Percentiles rank a stretch among this genome's conserved stretches.
Conservation (phyloP, 768 basidiomycete genomes). For the Saitozyma podzolica region DNA sequence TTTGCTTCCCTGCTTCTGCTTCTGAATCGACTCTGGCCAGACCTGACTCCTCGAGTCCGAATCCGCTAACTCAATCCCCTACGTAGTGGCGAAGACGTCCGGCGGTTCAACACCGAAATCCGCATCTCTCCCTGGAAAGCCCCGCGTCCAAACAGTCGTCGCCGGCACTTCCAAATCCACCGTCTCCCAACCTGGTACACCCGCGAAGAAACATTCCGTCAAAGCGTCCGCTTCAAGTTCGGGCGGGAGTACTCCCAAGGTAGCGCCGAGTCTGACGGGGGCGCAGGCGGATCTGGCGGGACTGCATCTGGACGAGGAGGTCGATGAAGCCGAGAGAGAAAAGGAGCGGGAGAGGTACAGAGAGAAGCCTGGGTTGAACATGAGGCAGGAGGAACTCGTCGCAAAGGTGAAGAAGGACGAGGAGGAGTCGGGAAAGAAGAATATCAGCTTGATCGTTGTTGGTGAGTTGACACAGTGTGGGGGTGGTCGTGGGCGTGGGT, state of each 20-base stretch:
- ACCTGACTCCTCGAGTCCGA: too few relatives aligned
- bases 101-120: slow-evolving; percentile 35
- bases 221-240: slow-evolving; percentile 24
- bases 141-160: slow-evolving; percentile 13
- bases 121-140: slow-evolving; percentile 41
- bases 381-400: slow-evolving; percentile 77
- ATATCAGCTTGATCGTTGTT: slow-evolving; percentile 84
- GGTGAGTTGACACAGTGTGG: slow-evolving; percentile 58
- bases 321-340: slow-evolving; percentile 51
- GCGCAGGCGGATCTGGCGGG: slow-evolving; percentile 71
- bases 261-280: slow-evolving; percentile 17
- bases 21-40: too few relatives aligned
- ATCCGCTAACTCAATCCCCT: too few relatives aligned
- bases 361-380: slow-evolving; percentile 61
- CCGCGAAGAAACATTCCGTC: background rate
- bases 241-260: slow-evolving; percentile 11
- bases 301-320: slow-evolving; percentile 65
- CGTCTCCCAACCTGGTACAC: slow-evolving; percentile 16
- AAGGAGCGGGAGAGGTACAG: slow-evolving; percentile 41
- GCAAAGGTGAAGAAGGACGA: slow-evolving; percentile 69
- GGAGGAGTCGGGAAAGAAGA: slow-evolving; percentile 61
- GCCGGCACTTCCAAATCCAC: slow-evolving; percentile 9
- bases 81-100: slow-evolving; percentile 34
- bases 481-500: background rate
- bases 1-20: too few relatives aligned